Percentiles rank a stretch among this genome's conserved stretches.
Conservation (phyloP, 306 rosid species). For the Abrus pulchellus region DNA sequence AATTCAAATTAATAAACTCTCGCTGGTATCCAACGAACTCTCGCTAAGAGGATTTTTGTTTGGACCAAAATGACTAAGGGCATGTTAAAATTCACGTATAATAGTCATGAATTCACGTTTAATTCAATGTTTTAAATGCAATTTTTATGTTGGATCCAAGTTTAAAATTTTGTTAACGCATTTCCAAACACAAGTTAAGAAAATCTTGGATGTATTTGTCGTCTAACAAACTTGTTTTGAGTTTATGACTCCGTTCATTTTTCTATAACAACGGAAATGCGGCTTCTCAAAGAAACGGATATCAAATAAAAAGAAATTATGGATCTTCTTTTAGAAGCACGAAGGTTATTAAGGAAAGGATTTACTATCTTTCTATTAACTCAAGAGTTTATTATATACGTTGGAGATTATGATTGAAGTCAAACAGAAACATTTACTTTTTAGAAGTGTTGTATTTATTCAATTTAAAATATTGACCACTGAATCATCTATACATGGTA, state of each 20-base stretch:
- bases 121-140: too few species aligned
- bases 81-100: too few species aligned
- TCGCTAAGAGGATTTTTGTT: neutral
- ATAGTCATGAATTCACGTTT: too few species aligned
- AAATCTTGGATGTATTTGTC: neutral
- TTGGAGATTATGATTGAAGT: slow-evolving; percentile 3
- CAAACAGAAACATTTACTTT: neutral
- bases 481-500: neutral
- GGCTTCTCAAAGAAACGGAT: neutral
- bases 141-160: too few species aligned
- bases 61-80: too few species aligned
- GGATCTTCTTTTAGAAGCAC: neutral
- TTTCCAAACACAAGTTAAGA: too few species aligned
- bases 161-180: too few species aligned
- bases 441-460: slow-evolving; percentile 2
- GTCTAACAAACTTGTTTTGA: neutral
- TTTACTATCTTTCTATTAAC: neutral
- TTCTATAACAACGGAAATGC: neutral
- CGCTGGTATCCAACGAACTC: neutral
- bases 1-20: neutral
- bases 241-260: neutral
- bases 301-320: neutral
- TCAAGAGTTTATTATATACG: neutral
- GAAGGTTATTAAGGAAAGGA: neutral
- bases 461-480: neutral